phyloP scores from a whole-genome alignment of 179 eudicot genomes.

The Sideroxylon spinosum region DNA sequence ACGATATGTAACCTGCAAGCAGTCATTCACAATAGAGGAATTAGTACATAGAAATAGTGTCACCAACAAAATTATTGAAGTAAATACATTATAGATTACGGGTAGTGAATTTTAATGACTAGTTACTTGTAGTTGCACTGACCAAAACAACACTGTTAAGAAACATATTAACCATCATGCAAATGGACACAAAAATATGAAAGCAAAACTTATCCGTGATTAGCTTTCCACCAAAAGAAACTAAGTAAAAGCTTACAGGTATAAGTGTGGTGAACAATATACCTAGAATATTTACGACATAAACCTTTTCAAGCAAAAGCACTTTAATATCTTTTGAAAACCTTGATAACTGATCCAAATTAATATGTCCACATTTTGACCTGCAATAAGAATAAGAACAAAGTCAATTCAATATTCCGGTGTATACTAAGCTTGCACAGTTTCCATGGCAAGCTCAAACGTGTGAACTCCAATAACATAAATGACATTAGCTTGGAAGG shows the following conservation, averaged over 20 bases:
- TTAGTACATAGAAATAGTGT: background rate
- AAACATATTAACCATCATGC: background rate
- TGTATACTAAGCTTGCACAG: background rate
- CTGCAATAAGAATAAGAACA: constrained; percentile 33
- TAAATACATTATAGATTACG: background rate
- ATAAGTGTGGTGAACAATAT: constrained; percentile 20
- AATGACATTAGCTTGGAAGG: constrained; percentile 1
- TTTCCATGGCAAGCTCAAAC: background rate
- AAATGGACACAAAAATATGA: background rate
- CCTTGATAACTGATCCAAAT: constrained; percentile 37
- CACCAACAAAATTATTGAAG: background rate
- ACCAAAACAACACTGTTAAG: background rate
- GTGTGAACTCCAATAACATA: background rate
- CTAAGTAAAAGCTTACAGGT: constrained; percentile 1
- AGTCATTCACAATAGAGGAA: background rate
- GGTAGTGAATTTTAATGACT: background rate
- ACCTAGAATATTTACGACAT: constrained; percentile 84
- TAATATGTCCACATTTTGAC: constrained; percentile 22
- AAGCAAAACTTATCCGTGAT: background rate
- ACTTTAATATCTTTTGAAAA: constrained; percentile 65
- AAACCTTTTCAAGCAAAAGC: constrained; percentile 63
- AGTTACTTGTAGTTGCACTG: background rate
- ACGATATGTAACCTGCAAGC: constrained; percentile 71
- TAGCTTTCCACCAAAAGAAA: background rate
- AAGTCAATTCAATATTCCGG: constrained; percentile 4